Conservation (phyloP, 73 alveolate species). For the Paramecium tetraurelia region DNA sequence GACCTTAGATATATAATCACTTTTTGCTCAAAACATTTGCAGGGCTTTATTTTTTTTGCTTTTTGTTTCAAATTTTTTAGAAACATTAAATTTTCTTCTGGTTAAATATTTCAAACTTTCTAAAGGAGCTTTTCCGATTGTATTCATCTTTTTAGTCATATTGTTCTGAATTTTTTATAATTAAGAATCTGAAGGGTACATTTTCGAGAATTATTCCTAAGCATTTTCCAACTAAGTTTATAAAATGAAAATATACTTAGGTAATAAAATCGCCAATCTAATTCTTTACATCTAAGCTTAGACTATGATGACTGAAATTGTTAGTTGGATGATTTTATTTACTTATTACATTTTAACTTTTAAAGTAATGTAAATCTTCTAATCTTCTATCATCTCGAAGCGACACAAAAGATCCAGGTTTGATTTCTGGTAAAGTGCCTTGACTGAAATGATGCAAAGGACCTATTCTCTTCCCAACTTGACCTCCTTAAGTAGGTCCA, state of each 20-base stretch:
- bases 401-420: slow-evolving; percentile 2
- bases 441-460: neutral
- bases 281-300: neutral
- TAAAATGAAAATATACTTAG: neutral
- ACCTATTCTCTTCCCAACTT: neutral
- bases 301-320: neutral
- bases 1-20: neutral
- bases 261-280: neutral
- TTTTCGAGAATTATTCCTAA: neutral
- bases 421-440: neutral
- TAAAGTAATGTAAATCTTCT: neutral
- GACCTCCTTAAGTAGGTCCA: neutral
- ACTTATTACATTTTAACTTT: neutral
- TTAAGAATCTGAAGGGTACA: neutral
- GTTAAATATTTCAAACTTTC: slow-evolving; percentile 1
- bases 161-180: neutral
- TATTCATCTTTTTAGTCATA: slow-evolving; percentile 11
- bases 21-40: neutral
- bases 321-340: neutral
- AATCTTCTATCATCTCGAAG: neutral
- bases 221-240: neutral
- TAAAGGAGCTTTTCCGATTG: neutral
- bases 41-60: neutral
- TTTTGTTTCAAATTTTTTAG: neutral
- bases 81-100: neutral